Evolutionary conservation across 139 green algal genomes (phyloP).

Genomic region (Astrephomene gubernaculifera): DNA sequence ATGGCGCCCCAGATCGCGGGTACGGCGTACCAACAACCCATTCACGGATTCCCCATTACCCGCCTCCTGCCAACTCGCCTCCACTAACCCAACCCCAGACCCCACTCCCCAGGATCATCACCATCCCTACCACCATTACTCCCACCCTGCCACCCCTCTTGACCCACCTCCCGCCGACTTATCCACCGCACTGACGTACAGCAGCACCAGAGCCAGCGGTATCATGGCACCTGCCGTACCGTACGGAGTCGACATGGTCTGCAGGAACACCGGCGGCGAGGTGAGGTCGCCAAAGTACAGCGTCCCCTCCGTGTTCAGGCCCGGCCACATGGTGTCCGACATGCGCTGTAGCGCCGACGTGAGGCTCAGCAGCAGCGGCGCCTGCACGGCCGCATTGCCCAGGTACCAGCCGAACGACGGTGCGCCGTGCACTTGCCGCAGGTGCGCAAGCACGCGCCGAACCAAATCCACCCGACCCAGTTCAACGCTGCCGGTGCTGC

Average conservation of each 20-base stretch:
- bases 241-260: conserved; percentile 49
- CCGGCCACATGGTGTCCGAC: conserved; percentile 50
- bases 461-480: conserved; percentile 39
- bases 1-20: too few relatives aligned
- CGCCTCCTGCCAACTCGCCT: too few relatives aligned
- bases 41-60: too few relatives aligned
- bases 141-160: not conserved
- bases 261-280: conserved; percentile 38
- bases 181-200: conserved; percentile 31
- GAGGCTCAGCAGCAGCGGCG: not conserved
- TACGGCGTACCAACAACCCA: too few relatives aligned
- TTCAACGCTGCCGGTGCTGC: not conserved
- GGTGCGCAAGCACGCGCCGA: conserved; percentile 7
- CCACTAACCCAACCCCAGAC: too few relatives aligned
- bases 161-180: conserved; percentile 34
- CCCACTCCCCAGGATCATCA: too few relatives aligned
- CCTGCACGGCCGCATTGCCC: conserved; percentile 41
- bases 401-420: conserved; percentile 42
- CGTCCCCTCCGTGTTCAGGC: conserved; percentile 30
- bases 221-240: conserved; percentile 51
- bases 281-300: conserved; percentile 49
- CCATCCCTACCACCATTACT: too few relatives aligned
- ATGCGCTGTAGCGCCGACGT: conserved; percentile 40
- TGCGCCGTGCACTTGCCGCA: not conserved
- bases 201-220: conserved; percentile 44